phyloP scores from a whole-genome alignment of 495 filamentous ascomycete species.

The Lophiotrema nucula region DNA sequence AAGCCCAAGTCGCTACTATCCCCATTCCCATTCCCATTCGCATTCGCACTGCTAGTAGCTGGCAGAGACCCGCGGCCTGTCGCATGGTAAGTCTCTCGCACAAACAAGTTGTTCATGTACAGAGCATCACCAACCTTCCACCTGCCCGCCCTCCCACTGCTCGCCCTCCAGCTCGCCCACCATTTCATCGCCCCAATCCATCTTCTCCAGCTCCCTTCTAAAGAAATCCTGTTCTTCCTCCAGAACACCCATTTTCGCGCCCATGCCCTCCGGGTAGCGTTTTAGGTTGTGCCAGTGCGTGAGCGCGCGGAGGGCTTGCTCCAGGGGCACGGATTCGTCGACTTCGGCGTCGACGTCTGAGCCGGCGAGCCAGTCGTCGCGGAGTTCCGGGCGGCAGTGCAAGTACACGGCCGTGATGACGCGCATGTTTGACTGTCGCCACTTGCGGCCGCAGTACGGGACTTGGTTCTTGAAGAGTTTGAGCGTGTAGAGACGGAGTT shows the following conservation, averaged over 20 bases:
- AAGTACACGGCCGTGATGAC: constrained; percentile 96
- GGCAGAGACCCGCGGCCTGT: too few relatives aligned
- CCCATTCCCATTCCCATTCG: too few relatives aligned
- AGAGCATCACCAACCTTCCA: constrained; percentile 35
- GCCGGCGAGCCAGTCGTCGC: constrained; percentile 93
- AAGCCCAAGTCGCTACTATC: too few relatives aligned
- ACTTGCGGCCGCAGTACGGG: constrained; percentile 95
- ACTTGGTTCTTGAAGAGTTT: constrained; percentile 98
- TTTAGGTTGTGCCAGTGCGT: constrained; percentile 92
- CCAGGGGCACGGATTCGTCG: constrained; percentile 84
- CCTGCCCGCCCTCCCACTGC: constrained; percentile 34
- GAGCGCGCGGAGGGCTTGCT: constrained; percentile 80
- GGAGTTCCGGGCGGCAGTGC: constrained; percentile 84
- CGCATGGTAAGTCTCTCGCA: too few relatives aligned
- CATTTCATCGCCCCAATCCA: constrained; percentile 54
- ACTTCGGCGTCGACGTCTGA: constrained; percentile 88
- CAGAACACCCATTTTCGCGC: constrained; percentile 58
- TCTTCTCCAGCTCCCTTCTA: constrained; percentile 79
- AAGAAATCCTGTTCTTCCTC: constrained; percentile 90
- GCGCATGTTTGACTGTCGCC: constrained; percentile 97
- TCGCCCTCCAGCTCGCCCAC: constrained; percentile 16
- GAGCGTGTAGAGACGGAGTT: constrained; percentile 87
- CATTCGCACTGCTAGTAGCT: too few relatives aligned
- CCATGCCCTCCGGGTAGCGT: constrained; percentile 78
- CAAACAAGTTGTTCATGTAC: too few relatives aligned